Conservation (phyloP, 2,329 filamentous ascomycete species). For the Colletotrichum somersetense region DNA sequence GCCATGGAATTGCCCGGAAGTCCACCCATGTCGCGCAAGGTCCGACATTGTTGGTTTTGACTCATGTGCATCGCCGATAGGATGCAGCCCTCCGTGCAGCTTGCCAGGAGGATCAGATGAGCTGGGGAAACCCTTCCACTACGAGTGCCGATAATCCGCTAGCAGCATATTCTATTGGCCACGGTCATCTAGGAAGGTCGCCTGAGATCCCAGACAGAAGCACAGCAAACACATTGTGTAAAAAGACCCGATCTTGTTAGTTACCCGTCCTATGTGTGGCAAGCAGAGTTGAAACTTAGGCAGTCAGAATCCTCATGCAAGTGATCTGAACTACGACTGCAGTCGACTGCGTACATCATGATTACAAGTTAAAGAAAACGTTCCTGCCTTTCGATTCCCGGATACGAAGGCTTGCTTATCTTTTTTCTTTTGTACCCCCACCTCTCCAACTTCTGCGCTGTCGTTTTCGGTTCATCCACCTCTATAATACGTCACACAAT, state of each 20-base stretch:
- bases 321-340: neutral
- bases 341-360: neutral
- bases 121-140: neutral
- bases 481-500: conserved; percentile 26
- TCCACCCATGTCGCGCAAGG: neutral
- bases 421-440: neutral
- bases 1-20: conserved; percentile 12
- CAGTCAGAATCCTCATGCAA: conserved; percentile 23
- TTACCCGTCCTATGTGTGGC: conserved; percentile 26
- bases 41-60: conserved; percentile 31
- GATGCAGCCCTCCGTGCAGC: neutral
- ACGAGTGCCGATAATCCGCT: neutral
- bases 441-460: neutral
- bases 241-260: neutral
- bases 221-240: neutral
- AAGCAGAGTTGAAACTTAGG: conserved; percentile 29
- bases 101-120: conserved; percentile 8
- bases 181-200: neutral
- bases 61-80: conserved; percentile 12
- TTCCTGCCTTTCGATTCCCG: neutral
- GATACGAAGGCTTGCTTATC: conserved; percentile 14
- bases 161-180: neutral
- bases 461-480: neutral
- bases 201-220: neutral
- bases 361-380: conserved; percentile 1